A percentile compares a stretch with the other conserved stretches of the same genome.
phyloP scores from a whole-genome alignment of 306 rosid genomes.

The Begonia fuchsioides region DNA sequence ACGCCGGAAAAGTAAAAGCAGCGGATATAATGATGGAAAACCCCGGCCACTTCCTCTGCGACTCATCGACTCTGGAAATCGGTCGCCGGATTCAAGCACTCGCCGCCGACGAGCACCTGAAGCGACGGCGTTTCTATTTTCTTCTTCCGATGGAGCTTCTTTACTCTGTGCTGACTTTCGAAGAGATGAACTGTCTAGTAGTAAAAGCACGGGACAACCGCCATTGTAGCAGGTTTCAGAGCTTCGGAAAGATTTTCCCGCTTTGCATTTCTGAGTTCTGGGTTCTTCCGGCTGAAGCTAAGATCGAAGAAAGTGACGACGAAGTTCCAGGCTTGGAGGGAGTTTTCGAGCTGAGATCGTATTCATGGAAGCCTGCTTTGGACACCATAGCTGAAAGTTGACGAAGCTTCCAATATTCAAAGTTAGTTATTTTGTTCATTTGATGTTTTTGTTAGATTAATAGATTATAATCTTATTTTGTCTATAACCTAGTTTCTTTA shows the following conservation, averaged over 20 bases:
- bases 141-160: slow-evolving; percentile 83
- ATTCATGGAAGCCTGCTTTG: slow-evolving; percentile 60
- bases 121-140: slow-evolving; percentile 39
- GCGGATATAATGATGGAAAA: slow-evolving; percentile 56
- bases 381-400: slow-evolving; percentile 73
- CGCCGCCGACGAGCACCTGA: slow-evolving; percentile 44
- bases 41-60: slow-evolving; percentile 60
- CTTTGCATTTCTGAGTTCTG: slow-evolving; percentile 38
- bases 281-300: slow-evolving; percentile 35
- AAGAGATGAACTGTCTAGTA: slow-evolving; percentile 54
- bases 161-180: slow-evolving; percentile 67
- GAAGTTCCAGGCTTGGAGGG: slow-evolving; percentile 21
- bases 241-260: slow-evolving; percentile 60
- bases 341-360: slow-evolving; percentile 52
- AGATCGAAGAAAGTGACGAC: slow-evolving; percentile 17
- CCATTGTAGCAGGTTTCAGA: slow-evolving; percentile 27
- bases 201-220: slow-evolving; percentile 45
- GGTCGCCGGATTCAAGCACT: slow-evolving; percentile 75
- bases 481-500: no score
- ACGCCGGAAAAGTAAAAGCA: slow-evolving; percentile 42
- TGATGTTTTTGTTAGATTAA: no score
- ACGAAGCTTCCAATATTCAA: slow-evolving; percentile 1
- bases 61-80: slow-evolving; percentile 48
- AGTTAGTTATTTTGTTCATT: no score
- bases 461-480: no score